Percentiles rank a stretch among this genome's conserved stretches.
Evolutionary conservation across 805 yeast genomes (phyloP).

Genomic region (Spathaspora girioi): DNA sequence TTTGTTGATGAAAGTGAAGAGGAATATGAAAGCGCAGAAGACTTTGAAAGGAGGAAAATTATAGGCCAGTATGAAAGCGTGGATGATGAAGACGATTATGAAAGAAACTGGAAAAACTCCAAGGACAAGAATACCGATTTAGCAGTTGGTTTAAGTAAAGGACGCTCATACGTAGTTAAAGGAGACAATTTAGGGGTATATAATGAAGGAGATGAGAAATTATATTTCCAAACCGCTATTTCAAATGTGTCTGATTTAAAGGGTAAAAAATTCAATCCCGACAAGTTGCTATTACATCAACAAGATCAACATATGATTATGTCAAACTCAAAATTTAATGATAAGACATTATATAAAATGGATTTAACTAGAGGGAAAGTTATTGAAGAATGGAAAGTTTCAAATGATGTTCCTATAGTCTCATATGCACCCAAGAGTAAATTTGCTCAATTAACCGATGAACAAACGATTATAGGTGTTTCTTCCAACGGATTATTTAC

Average conservation of each 20-base stretch:
- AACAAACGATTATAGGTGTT: constrained; percentile 71
- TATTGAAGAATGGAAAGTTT: constrained; percentile 80
- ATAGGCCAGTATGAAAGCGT: constrained; percentile 14
- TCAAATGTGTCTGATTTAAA: constrained; percentile 49
- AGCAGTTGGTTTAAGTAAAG: constrained; percentile 66
- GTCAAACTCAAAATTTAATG: constrained; percentile 45
- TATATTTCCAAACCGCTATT: constrained; percentile 68
- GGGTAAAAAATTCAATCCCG: constrained; percentile 52
- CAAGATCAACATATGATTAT: constrained; percentile 68
- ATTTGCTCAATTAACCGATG: constrained; percentile 69
- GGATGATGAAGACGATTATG: constrained; percentile 30
- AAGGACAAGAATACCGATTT: constrained; percentile 56
- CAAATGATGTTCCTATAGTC: constrained; percentile 45
- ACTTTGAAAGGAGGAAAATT: background rate
- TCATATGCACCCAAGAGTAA: constrained; percentile 69
- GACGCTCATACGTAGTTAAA: constrained; percentile 75
- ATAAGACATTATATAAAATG: constrained; percentile 58
- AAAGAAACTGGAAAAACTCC: constrained; percentile 15
- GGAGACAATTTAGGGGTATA: constrained; percentile 82
- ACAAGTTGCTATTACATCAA: constrained; percentile 70
- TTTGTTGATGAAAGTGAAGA: constrained; percentile 21
- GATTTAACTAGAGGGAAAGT: constrained; percentile 77
- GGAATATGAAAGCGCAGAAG: constrained; percentile 22
- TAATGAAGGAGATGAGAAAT: constrained; percentile 48
- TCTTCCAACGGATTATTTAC: constrained; percentile 64